Base-by-base conservation (phyloP, 441 rosid genomes). In the Croton setiger region DNA sequence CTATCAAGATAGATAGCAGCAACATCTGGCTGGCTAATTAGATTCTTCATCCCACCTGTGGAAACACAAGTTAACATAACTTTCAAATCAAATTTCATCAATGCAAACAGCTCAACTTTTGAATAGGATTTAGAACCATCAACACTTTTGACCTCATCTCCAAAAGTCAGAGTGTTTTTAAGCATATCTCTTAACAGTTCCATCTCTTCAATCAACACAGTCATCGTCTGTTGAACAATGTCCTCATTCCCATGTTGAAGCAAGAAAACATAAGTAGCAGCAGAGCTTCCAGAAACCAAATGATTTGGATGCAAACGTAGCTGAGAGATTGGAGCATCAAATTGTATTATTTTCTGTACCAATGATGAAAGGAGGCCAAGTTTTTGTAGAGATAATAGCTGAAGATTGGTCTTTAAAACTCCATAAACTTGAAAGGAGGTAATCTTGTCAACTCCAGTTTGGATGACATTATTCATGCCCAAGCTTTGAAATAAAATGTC, bases 401-500 rank as follows among this genome's bases (percentile, higher is more conserved):
- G 98, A 69, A 95, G 93, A 82, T 95, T 92, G 70, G 97, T 89
- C 79, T 92, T 95, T 69, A 95, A 78, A 75, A 92, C 90, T 70
- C 97, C 98, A 76, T 92, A 96, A 77, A 92, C 88, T 75, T 89
- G 91, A 83, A 83, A 82, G 65, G 97, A 76, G 63, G 89, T 85
- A 63, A 91, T 78, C 79, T 88, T 92, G 76, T 83, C 93, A 77
- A 72, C 79, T 76, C 82, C 79, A 65, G 81, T 66, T 60, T 74
- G 84, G 55, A 64, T 66, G 31, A 63, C 71, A 72, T 76, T 20
- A 55, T 75, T 84, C 80, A 70, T 75, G 67, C 82, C 87, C 80
- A 92, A 76, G 81, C 97, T 91, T 83, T 89, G 89, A 75, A 89
- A 89, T 72, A 92, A 85, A 71, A 87, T 82, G 73, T 89, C 92